Base-by-base conservation (phyloP, 2,329 filamentous ascomycete species). In the Aquanectria penicillioides region DNA sequence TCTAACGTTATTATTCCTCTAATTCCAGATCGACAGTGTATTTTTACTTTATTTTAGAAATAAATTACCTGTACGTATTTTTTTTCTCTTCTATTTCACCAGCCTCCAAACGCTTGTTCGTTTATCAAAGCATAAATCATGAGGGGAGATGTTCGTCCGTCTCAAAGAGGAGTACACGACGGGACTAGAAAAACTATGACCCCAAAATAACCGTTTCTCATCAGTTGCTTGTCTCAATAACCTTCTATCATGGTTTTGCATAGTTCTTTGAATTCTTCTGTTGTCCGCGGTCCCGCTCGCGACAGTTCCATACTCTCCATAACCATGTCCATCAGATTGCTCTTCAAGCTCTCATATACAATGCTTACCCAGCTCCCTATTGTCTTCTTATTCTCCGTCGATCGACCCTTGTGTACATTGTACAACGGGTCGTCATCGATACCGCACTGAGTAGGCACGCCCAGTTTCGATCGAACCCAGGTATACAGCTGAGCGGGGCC, bases 331-430 rank as follows among this genome's bases (percentile, higher is more conserved):
- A 74, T 71, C 60, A 73, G 38, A 10, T 65, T 59, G 3, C 44
- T 56, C 51, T 50, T 65, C 20, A 74, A 18, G 20, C 69, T 72
- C 66, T 75, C 73, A 44, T 75, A 75, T 2, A 75, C 64, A 23
- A 64, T 67, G 37, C 63, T 71, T 9, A 74, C 70, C 65, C 71
- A 71, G 40, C 61, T 69, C 10, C 73, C 73, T 20, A 74, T 74
- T 5, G 74, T 75, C 63, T 70, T 73, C 62, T 72, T 73, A 9
- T 40, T 50, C 23, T 71, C 62, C 1, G 62, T 64, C 5, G 65
- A 37, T 3, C 65, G 52, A 0, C 65, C 65, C 38, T 67, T 66
- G 10, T 67, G 62, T 1, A 54, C 57, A 17, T 64, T 67, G 13
- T 69, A 71, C 12, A 74, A 54, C 6, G 71, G 69, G 20, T 74